phyloP scores from a whole-genome alignment of 306 rosid genomes.

The Begonia loranthoides region DNA sequence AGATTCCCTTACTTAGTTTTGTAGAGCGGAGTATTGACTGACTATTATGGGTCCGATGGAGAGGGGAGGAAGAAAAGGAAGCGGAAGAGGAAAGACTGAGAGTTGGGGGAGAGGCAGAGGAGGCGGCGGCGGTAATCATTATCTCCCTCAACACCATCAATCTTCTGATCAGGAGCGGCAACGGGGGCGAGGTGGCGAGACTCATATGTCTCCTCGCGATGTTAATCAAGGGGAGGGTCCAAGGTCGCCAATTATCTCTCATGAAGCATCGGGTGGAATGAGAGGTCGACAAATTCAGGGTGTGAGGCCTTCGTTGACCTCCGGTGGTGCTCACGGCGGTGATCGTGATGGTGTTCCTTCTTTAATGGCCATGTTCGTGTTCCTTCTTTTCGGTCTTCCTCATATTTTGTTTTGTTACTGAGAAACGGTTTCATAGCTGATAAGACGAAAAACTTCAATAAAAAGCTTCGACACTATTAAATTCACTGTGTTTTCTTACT shows the following conservation, averaged over 20 bases:
- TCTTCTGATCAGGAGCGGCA: too few species aligned
- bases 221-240: background rate
- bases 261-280: background rate
- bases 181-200: background rate
- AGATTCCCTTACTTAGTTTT: too few species aligned
- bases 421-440: background rate
- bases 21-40: too few species aligned
- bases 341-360: too few species aligned
- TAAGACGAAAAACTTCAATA: background rate
- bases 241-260: background rate
- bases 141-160: too few species aligned
- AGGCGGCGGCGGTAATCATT: too few species aligned
- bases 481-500: background rate
- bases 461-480: too few species aligned
- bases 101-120: slow-evolving; percentile 2
- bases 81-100: background rate
- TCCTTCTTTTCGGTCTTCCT: background rate
- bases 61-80: background rate
- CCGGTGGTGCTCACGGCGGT: background rate
- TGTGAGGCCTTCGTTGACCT: background rate
- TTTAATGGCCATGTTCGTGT: background rate
- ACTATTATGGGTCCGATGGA: too few species aligned
- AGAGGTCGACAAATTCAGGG: background rate
- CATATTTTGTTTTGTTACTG: background rate
- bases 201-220: background rate